Conservation (phyloP, 495 filamentous ascomycete genomes). For the Pyrenula massariospora region DNA sequence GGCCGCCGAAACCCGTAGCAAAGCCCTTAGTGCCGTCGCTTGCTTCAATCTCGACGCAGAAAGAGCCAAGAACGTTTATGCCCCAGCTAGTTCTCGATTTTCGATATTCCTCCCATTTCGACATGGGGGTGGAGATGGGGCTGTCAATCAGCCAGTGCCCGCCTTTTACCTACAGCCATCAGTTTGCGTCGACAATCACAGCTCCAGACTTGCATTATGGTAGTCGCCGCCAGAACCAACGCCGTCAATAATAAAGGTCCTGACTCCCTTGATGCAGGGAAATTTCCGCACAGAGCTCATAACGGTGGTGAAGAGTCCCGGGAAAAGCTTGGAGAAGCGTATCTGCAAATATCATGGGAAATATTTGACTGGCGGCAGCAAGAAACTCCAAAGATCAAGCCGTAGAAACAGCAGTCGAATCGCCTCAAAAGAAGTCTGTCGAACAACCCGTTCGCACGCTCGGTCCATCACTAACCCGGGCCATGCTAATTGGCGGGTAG, state of each 20-base stretch:
- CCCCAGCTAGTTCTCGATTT: conserved; percentile 84
- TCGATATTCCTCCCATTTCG: conserved; percentile 75
- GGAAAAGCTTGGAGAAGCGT: background rate
- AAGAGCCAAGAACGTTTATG: conserved; percentile 88
- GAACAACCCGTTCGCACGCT: background rate
- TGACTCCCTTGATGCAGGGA: conserved; percentile 60
- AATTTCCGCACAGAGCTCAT: conserved; percentile 27
- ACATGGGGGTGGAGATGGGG: conserved; percentile 85
- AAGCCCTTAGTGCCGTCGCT: conserved; percentile 84
- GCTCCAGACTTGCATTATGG: conserved; percentile 56
- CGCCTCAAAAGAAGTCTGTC: too few species aligned
- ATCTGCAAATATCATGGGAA: too few species aligned
- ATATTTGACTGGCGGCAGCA: background rate
- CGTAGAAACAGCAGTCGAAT: conserved; percentile 1
- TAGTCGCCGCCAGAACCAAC: conserved; percentile 88
- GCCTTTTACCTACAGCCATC: conserved; percentile 45
- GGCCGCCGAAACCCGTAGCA: conserved; percentile 86
- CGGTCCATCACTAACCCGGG: background rate
- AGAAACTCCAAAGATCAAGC: conserved; percentile 1
- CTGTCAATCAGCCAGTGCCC: conserved; percentile 90
- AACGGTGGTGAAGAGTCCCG: conserved; percentile 2
- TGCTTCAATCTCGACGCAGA: conserved; percentile 85
- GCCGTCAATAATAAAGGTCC: conserved; percentile 73
- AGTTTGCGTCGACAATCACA: background rate
- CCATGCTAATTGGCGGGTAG: background rate